Conservation (phyloP, 352 stramenopile genomes). For the Phytophthora pistaciae region DNA sequence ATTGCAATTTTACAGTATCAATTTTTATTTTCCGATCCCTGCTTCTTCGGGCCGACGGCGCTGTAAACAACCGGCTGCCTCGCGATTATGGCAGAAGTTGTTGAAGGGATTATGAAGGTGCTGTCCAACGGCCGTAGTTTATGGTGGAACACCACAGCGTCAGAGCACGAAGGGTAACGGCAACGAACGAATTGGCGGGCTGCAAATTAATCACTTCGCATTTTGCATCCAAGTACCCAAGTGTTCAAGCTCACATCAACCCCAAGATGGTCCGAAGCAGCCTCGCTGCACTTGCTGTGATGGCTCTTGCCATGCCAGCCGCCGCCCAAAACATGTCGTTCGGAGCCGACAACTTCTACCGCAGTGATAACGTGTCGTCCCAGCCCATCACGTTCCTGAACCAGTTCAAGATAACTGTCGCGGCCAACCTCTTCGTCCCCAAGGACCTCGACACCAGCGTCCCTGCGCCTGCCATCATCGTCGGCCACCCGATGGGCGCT, state of each 20-base stretch:
- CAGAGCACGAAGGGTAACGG: too few relatives aligned
- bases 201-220: slow-evolving; percentile 2
- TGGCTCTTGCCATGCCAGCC: neutral
- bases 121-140: too few relatives aligned
- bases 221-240: slow-evolving; percentile 6
- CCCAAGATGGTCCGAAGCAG: slow-evolving; percentile 2
- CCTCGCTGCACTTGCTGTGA: neutral
- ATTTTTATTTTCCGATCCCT: too few relatives aligned
- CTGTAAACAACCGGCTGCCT: too few relatives aligned
- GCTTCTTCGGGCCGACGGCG: too few relatives aligned
- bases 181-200: too few relatives aligned
- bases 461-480: neutral
- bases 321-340: slow-evolving; percentile 16
- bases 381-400: slow-evolving; percentile 20
- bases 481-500: slow-evolving; percentile 25
- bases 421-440: slow-evolving; percentile 11
- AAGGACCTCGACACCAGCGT: slow-evolving; percentile 3
- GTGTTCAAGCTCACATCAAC: neutral
- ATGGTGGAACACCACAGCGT: too few relatives aligned
- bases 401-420: slow-evolving; percentile 8
- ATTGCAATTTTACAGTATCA: too few relatives aligned
- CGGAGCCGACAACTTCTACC: slow-evolving; percentile 24
- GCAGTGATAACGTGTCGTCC: slow-evolving; percentile 5
- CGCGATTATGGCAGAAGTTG: too few relatives aligned
- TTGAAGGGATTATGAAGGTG: too few relatives aligned